Base-by-base conservation (phyloP, 2,329 filamentous ascomycete genomes). In the Dothistroma septosporum region DNA sequence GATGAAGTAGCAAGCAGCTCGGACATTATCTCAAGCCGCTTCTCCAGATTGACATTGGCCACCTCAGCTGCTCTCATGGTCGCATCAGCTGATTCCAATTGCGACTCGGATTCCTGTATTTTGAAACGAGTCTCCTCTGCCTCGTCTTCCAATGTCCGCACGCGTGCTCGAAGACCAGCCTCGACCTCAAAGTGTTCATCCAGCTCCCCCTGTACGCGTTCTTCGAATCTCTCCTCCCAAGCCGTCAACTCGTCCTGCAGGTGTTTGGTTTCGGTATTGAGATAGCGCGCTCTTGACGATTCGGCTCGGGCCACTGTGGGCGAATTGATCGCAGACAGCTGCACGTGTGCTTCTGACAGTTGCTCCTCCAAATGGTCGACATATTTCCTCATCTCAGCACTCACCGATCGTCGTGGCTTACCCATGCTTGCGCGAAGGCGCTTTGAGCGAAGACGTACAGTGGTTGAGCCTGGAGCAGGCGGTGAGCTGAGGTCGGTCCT, bases 361-460 rank as follows among this genome's bases (percentile, higher is more conserved):
- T 81, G 76, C 21, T 73, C 70, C 59, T 82, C 80, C 12, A 82
- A 75, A 66, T 80, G 78, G 54, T 81, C 78, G 61, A 82, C 79
- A 66, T 82, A 80, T 58, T 76, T 73, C 28, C 76, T 72, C 10
- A 75, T 74, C 61, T 79, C 77, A 56, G 73, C 75, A 61, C 74
- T 76, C 19, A 75, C 67, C n/a, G 72, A 74, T 53, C 72, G 69
- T 52, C 69, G 59, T 22, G 66, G 66, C 35, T 64, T 59, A 35
- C 55, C 62, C 50, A 70, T 66, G 54, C 68, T 70, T n/a, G 63
- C 62, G 48, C 64, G 48, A 22, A 35, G 24, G 3, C 61, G 53
- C 32, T 58, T 35, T 9, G 61, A 56, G 22, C 57, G 41, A 19
- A 44, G 35, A 16, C 60, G 60, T 4, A 47, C 52, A 2, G 52